A percentile compares a stretch with the other conserved stretches of the same genome.
These are phyloP conservation scores for Dissophora ornata DNA, from an alignment of 192 early-diverging fungal genomes.

Conservation along the genomic window DNA sequence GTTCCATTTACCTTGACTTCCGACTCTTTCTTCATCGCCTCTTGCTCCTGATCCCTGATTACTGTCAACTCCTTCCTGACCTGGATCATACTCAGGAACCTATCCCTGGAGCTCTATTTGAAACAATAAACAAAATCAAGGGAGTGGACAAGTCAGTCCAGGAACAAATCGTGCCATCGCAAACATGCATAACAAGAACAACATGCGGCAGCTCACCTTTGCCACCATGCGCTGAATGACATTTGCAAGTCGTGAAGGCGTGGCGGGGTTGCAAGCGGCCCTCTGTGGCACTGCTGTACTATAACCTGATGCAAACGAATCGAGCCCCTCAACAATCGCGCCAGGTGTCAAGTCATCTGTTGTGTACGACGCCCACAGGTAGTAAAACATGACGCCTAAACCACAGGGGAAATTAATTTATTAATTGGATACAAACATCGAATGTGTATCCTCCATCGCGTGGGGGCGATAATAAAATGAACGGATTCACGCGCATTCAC, in stretches of 20 bases:
- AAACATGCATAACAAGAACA: no score
- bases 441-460: background rate
- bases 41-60: slow-evolving; percentile 41
- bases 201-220: slow-evolving; percentile 4
- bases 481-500: background rate
- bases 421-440: background rate
- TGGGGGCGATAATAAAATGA: background rate
- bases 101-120: slow-evolving; percentile 33
- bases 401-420: background rate
- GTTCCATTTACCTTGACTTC: slow-evolving; percentile 39
- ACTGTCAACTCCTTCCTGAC: slow-evolving; percentile 36
- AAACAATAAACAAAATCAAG: background rate
- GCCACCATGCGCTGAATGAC: slow-evolving; percentile 46
- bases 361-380: slow-evolving; percentile 27
- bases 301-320: slow-evolving; percentile 9
- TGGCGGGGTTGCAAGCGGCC: slow-evolving; percentile 5
- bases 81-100: slow-evolving; percentile 43
- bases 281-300: background rate
- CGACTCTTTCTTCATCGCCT: slow-evolving; percentile 31
- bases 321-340: slow-evolving; percentile 16
- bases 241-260: slow-evolving; percentile 23
- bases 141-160: background rate
- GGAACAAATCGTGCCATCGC: background rate
- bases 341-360: slow-evolving; percentile 18
- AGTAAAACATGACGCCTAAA: slow-evolving; percentile 49